Base-by-base conservation (phyloP, 345 rosid species). In the Arabidopsis suecica region DNA sequence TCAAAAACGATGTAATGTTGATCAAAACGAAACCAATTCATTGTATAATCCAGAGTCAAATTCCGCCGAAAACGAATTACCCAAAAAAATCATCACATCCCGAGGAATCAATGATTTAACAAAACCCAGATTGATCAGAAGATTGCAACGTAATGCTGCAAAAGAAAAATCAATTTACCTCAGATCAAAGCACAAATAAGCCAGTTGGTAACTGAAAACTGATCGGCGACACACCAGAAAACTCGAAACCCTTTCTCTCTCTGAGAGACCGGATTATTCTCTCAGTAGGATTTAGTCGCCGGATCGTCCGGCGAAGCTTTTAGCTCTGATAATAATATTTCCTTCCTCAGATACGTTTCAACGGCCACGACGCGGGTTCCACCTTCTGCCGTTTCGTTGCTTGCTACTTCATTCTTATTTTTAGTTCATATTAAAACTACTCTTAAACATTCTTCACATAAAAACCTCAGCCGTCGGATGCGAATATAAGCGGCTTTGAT, bases 361-460 rank as follows among this genome's bases (percentile, higher is more conserved):
- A 77, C 77, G 81, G 62, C 69, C 69, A 76, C 73, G 65, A 78
- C 77, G 81, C 81, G 81, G 78, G 81, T 72, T 72, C 81, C 77
- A 78, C 81, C 33, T 72, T 67, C 28, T 67, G 68, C 78, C 69
- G 81, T 72, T 78, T 78, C 78, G 69, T 72, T 57, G 34, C 63
- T 72, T 57, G 34, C 63, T 59, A 32, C 37, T 8, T 48, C n/a
- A 0, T 18, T 38, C 28, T 16, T 6, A 1, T 45, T 34, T 12
- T 36, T 16, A 16, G 18, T 16, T 16, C 18, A 16, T 16, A 16
- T 16, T 16, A 16, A 16, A 16, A 16, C 18, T 16, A 16, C 18
- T 45, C 61, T 61, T n/a, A n/a, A 14, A 16, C 14, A 40, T 47
- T 20, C n/a, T 25, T 9, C 47, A 51, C 7, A 32, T 32, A 16